Evolutionary conservation across 2,329 filamentous ascomycete genomes (phyloP).

Genomic region (Fusarium mundagurra): DNA sequence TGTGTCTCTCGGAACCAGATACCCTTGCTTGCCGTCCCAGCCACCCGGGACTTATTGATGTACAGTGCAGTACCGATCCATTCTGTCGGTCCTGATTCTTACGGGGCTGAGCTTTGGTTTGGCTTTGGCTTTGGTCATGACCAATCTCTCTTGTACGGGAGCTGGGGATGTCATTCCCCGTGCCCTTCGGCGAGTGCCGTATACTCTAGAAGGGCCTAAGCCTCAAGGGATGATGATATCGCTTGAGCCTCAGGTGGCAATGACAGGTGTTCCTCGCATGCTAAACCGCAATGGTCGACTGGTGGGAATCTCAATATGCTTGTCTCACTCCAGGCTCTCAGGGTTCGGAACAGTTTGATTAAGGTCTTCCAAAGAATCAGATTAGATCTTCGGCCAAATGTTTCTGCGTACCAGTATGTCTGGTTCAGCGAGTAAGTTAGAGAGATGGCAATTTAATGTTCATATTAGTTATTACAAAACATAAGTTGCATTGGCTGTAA

Average conservation of each 20-base stretch:
- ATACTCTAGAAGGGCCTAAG: not conserved
- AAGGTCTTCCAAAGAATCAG: not conserved
- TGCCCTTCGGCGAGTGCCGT: slow-evolving; percentile 9
- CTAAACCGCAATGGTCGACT: not conserved
- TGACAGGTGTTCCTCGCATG: not conserved
- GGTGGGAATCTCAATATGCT: not conserved
- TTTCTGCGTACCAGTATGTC: not conserved
- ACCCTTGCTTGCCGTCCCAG: slow-evolving; percentile 34
- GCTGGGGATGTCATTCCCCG: slow-evolving; percentile 5
- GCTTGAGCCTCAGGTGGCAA: slow-evolving; percentile 14
- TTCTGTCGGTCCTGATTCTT: slow-evolving; percentile 12
- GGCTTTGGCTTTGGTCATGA: not conserved
- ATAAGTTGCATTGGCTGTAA: not conserved
- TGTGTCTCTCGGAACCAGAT: slow-evolving; percentile 7
- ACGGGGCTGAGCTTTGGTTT: not conserved
- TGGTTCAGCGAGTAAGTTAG: not conserved
- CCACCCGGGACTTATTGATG: slow-evolving; percentile 28
- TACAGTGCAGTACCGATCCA: slow-evolving; percentile 15
- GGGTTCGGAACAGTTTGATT: not conserved
- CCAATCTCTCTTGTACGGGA: slow-evolving; percentile 21
- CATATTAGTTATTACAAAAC: not conserved
- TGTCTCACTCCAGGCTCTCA: not conserved
- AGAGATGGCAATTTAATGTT: not conserved
- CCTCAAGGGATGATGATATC: not conserved
- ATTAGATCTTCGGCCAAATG: not conserved